A percentile compares a stretch with the other conserved stretches of the same genome.
Evolutionary conservation across 1,284 basidiomycete genomes (phyloP).

Genomic region (Schizophyllum amplum): DNA sequence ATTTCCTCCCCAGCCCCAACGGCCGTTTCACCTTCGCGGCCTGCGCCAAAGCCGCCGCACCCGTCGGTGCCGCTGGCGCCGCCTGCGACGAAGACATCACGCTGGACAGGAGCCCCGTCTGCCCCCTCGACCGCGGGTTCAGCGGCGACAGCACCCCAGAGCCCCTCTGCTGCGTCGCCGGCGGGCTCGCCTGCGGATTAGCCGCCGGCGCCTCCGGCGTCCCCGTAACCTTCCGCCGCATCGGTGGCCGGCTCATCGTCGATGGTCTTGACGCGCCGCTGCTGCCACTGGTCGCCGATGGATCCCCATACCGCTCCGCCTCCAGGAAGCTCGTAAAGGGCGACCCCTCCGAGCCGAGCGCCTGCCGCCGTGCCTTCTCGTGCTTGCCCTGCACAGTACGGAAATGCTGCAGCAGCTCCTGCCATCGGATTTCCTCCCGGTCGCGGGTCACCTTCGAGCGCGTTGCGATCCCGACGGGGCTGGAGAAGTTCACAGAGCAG

Average conservation of each 20-base stretch:
- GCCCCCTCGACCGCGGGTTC: slow-evolving; percentile 56
- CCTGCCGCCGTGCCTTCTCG: slow-evolving; percentile 76
- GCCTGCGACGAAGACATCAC: slow-evolving; percentile 1
- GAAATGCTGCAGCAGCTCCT: slow-evolving; percentile 83
- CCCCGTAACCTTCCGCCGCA: slow-evolving; percentile 53
- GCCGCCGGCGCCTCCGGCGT: slow-evolving; percentile 25
- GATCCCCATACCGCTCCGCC: slow-evolving; percentile 28
- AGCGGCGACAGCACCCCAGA: slow-evolving; percentile 55
- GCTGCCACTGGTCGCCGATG: slow-evolving; percentile 17
- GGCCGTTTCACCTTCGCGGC: slow-evolving; percentile 27
- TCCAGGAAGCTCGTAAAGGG: slow-evolving; percentile 37
- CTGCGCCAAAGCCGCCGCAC: slow-evolving; percentile 10
- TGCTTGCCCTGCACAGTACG: slow-evolving; percentile 77
- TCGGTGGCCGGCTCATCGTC: slow-evolving; percentile 28
- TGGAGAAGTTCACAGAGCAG: slow-evolving; percentile 6
- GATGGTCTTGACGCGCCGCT: slow-evolving; percentile 17
- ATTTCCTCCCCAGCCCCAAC: slow-evolving; percentile 37
- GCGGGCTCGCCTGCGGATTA: slow-evolving; percentile 23
- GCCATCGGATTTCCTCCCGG: slow-evolving; percentile 79
- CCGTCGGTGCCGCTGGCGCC: neutral
- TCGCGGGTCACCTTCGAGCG: slow-evolving; percentile 76
- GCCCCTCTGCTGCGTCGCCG: slow-evolving; percentile 19
- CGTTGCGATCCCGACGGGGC: slow-evolving; percentile 30
- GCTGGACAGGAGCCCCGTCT: slow-evolving; percentile 32
- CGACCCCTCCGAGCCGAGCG: slow-evolving; percentile 43